Evolutionary conservation across 2,329 filamentous ascomycete genomes (phyloP).

Genomic region (Diaporthe helianthi): DNA sequence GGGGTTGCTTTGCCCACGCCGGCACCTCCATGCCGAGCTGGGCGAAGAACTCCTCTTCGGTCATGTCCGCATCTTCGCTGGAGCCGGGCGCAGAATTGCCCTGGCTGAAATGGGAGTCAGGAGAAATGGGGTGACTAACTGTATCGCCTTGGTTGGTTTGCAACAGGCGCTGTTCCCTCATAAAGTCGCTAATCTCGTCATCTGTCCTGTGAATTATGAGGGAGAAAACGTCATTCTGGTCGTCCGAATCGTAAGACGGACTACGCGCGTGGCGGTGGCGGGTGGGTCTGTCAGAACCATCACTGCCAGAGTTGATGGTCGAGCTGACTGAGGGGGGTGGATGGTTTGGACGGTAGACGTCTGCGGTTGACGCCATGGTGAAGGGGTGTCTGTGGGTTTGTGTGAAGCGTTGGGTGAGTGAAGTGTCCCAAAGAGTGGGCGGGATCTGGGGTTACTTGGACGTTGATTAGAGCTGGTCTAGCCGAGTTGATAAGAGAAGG

Average conservation of each 20-base stretch:
- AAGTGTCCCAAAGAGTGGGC: too few relatives aligned
- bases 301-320: conserved; percentile 1
- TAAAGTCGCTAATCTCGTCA: neutral
- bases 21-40: neutral
- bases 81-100: neutral
- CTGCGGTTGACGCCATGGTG: neutral
- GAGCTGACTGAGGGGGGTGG: neutral
- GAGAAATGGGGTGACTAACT: neutral
- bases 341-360: neutral
- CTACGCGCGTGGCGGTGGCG: neutral
- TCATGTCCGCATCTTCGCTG: conserved; percentile 1
- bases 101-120: neutral
- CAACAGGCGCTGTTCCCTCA: neutral
- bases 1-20: neutral
- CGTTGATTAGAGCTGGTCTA: neutral
- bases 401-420: neutral
- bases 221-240: too few relatives aligned
- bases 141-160: neutral
- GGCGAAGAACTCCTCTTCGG: conserved; percentile 7
- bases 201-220: neutral
- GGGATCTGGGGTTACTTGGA: neutral
- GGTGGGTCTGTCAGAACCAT: neutral
- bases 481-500: neutral
- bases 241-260: too few relatives aligned
- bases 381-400: neutral